phyloP scores from a whole-genome alignment of 768 basidiomycete species.

The Rhodotorula kratochvilovae region DNA sequence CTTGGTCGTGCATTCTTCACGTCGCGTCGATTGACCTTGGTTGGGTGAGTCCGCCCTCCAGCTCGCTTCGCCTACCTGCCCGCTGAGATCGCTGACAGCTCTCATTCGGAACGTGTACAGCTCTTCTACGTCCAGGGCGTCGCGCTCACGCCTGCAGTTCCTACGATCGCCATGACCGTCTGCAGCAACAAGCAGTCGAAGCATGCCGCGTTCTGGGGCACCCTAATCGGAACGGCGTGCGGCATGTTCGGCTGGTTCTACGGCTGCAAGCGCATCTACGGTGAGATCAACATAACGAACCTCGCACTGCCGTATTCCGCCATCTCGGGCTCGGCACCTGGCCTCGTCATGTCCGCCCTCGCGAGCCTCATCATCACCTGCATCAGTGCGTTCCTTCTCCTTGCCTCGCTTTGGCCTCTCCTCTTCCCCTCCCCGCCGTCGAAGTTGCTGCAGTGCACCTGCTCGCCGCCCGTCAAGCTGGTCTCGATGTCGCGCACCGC shows the following conservation, averaged over 20 bases:
- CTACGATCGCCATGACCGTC: slow-evolving; percentile 67
- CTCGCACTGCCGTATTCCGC: slow-evolving; percentile 44
- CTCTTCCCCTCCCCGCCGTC: slow-evolving; percentile 41
- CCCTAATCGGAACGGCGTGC: slow-evolving; percentile 2
- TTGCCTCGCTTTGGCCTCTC: slow-evolving; percentile 46
- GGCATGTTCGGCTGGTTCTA: slow-evolving; percentile 22
- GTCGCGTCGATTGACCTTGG: slow-evolving; percentile 21
- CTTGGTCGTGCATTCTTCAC: slow-evolving; percentile 19
- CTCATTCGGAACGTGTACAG: background rate
- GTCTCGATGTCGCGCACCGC: no score
- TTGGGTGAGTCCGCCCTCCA: background rate
- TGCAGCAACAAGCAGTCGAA: slow-evolving; percentile 81
- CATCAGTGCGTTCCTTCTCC: slow-evolving; percentile 43
- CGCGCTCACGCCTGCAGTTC: slow-evolving; percentile 23
- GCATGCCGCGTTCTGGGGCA: slow-evolving; percentile 55
- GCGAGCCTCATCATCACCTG: slow-evolving; percentile 14
- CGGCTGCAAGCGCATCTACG: slow-evolving; percentile 28
- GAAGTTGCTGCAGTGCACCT: no score
- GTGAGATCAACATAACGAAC: slow-evolving; percentile 28
- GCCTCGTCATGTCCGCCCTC: slow-evolving; percentile 21
- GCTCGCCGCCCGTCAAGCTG: no score
- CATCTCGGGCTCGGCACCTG: slow-evolving; percentile 59
- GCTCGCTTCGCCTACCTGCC: background rate
- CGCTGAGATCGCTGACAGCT: no score
- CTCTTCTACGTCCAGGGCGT: slow-evolving; percentile 30